These are phyloP conservation scores for Eragrostis nindensis DNA, from an alignment of 176 grass and related monocot genomes.

Conservation along the genomic window DNA sequence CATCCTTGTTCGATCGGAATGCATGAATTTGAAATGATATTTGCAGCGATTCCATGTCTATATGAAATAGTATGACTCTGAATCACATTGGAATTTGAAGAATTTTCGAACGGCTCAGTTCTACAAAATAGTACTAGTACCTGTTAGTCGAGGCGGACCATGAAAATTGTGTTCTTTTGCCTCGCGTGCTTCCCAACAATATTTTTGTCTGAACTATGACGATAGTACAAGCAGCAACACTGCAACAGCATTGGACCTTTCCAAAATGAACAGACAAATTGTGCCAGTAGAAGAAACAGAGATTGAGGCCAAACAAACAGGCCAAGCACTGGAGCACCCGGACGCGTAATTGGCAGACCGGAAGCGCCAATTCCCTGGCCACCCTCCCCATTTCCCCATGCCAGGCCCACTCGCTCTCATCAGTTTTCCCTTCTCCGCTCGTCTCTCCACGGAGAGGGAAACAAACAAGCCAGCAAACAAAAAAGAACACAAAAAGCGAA, in stretches of 20 bases:
- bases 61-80: too few species aligned
- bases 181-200: too few species aligned
- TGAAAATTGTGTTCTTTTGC: background rate
- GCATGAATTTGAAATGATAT: too few species aligned
- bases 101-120: background rate
- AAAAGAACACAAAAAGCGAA: constrained; percentile 27
- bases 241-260: background rate
- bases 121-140: too few species aligned
- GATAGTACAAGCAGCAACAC: too few species aligned
- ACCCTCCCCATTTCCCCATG: background rate
- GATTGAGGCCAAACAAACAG: background rate
- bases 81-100: too few species aligned
- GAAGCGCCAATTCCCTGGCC: constrained; percentile 45
- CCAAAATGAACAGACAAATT: background rate
- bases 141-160: background rate
- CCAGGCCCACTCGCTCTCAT: background rate
- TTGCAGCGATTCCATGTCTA: background rate
- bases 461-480: background rate
- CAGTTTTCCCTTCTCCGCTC: background rate
- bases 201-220: too few species aligned
- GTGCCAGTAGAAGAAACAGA: background rate
- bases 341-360: constrained; percentile 29
- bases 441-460: background rate
- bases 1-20: too few species aligned
- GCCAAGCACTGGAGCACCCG: background rate